Evolutionary conservation across 805 yeast species (phyloP).

Genomic region (Lipomyces oligophaga): DNA sequence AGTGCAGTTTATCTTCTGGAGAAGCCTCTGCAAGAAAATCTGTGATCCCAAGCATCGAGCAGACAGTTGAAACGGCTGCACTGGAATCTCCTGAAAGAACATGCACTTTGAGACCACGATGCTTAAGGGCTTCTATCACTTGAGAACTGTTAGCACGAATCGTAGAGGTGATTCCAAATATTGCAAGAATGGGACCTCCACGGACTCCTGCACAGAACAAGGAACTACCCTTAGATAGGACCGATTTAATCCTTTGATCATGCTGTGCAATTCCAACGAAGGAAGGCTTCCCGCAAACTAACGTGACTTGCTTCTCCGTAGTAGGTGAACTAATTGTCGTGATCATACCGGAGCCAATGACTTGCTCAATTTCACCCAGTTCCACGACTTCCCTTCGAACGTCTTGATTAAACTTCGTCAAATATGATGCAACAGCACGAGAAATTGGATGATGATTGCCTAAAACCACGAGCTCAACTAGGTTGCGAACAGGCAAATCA

Average conservation of each 20-base stretch:
- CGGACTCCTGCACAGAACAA: constrained; percentile 9
- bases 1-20: constrained; percentile 16
- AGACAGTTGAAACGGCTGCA: constrained; percentile 7
- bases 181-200: constrained; percentile 6
- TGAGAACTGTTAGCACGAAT: constrained; percentile 1
- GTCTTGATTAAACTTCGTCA: too few relatives aligned
- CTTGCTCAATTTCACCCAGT: constrained; percentile 8
- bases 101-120: constrained; percentile 9
- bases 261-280: constrained; percentile 1
- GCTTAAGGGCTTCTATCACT: neutral
- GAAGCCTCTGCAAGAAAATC: constrained; percentile 13
- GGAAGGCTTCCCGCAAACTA: constrained; percentile 11
- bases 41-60: constrained; percentile 10
- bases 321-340: neutral
- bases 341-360: constrained; percentile 16
- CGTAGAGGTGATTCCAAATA: constrained; percentile 14
- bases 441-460: constrained; percentile 19
- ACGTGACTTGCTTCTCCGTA: neutral
- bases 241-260: neutral
- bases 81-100: constrained; percentile 17
- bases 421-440: constrained; percentile 8
- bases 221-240: constrained; percentile 4
- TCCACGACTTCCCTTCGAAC: too few relatives aligned
- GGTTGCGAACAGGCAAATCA: neutral
- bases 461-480: constrained; percentile 4